Evolutionary conservation across 768 basidiomycete genomes (phyloP), one percentile per base, ranked within the genome.

Genomic region (Guyanaporus albipodus): DNA sequence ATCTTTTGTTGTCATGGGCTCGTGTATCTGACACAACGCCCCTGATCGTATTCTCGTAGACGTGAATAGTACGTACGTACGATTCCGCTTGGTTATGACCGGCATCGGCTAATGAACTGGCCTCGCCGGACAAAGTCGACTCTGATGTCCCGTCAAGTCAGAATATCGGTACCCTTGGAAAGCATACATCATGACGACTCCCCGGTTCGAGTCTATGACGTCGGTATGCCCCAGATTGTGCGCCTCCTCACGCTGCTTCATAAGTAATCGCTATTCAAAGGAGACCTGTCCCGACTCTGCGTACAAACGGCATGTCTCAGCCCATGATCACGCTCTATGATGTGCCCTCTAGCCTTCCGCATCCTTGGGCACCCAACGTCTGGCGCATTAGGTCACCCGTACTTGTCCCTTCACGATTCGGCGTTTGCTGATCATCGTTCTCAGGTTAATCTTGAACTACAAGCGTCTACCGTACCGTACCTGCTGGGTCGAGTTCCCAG

Each of bases 341-440:
- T 52, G 72, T 82, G 18, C 79, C 75, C 27, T 80, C 83, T 9
- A 71, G 71, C 39, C 73, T 71, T 8, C 71, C 79, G 2, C 80
- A 83, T 43, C 75, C 85, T n/a, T 88, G 85, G 85, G 80, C 81
- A 42, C 86, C 86, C 23, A 85, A 84, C 52, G 69, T 83, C 23
- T 87, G 85, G 85, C 73, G 83, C 35, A 76, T 88, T 52, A 70
- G 86, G 84, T 81, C 42, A 26, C 11, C 14, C 21, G 26, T 44
- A 14, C 12, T 29, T 32, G 10, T 50, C 11, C 29, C n/a, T 24
- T 22, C 15, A 21, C 8, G 11, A 19, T 38, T 44, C 11, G 8
- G 31, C 12, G 26, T 23, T 9, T 15, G 22, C 26, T 35, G 24
- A n/a, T 46, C 15, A 35, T 44, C 18, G 4, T 48, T 28, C 33